Evolutionary conservation across 805 yeast species (phyloP).

Genomic region (Danielia reshetovae): DNA sequence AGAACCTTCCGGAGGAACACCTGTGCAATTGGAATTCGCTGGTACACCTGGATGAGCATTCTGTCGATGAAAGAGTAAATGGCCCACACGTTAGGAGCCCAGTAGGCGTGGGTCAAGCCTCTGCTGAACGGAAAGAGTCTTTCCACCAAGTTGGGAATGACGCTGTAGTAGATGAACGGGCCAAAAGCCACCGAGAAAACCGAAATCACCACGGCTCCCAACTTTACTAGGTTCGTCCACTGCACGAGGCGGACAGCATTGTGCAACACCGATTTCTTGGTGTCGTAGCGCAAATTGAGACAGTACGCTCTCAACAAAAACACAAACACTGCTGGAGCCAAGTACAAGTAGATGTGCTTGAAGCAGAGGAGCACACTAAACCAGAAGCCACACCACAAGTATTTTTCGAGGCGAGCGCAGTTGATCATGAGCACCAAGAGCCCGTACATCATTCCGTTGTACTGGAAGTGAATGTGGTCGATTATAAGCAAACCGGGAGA

Average conservation of each 20-base stretch:
- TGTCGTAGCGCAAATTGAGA: conserved; percentile 39
- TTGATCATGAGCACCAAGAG: conserved; percentile 70
- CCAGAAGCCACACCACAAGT: conserved; percentile 59
- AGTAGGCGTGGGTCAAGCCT: conserved; percentile 95
- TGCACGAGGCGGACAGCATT: conserved; percentile 36
- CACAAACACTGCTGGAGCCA: conserved; percentile 91
- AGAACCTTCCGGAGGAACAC: conserved; percentile 28
- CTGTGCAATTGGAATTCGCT: conserved; percentile 29
- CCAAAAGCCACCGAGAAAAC: conserved; percentile 69
- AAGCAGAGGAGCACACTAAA: conserved; percentile 82
- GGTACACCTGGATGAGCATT: conserved; percentile 47
- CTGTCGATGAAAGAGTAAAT: conserved; percentile 82
- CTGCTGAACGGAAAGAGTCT: conserved; percentile 91
- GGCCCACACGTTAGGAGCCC: conserved; percentile 99
- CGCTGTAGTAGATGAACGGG: conserved; percentile 66
- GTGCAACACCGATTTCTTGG: conserved; percentile 20
- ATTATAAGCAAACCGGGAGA: conserved; percentile 89
- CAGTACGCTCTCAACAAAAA: conserved; percentile 73
- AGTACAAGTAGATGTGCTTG: conserved; percentile 87
- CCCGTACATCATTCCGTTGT: conserved; percentile 92
- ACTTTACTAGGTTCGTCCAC: conserved; percentile 56
- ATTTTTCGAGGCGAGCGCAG: conserved; percentile 56
- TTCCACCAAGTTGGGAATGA: conserved; percentile 57
- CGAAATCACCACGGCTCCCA: conserved; percentile 58
- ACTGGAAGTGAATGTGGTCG: conserved; percentile 96